Percentiles rank a stretch among this genome's conserved stretches.
Evolutionary conservation across 2,329 filamentous ascomycete genomes (phyloP).

Genomic region (Nemania serpens): DNA sequence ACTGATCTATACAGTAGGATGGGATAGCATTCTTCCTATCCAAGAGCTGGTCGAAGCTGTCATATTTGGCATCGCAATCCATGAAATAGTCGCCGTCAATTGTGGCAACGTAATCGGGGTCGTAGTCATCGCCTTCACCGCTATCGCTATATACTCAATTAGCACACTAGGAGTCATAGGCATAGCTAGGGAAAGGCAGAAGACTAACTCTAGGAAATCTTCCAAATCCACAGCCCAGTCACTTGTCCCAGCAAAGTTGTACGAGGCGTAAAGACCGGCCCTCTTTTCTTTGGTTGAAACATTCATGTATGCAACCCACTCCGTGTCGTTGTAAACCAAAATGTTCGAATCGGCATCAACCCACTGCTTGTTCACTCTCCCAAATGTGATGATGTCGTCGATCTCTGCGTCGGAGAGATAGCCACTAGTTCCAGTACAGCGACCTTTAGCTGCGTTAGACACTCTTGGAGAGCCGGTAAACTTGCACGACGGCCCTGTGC

Average conservation of each 20-base stretch:
- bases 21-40: background rate
- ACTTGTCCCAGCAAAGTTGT: conserved; percentile 41
- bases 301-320: conserved; percentile 33
- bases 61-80: conserved; percentile 1
- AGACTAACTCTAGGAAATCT: conserved; percentile 27
- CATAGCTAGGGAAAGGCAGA: background rate
- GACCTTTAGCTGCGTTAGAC: conserved; percentile 40
- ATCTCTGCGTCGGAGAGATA: conserved; percentile 49
- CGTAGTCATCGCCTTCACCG: conserved; percentile 7
- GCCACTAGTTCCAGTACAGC: conserved; percentile 45
- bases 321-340: conserved; percentile 30
- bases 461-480: conserved; percentile 38
- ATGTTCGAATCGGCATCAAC: conserved; percentile 24
- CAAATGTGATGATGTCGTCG: conserved; percentile 35
- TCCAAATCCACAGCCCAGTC: conserved; percentile 46
- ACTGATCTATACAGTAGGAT: conserved; percentile 19
- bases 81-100: conserved; percentile 8
- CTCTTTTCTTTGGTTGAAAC: conserved; percentile 31
- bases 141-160: conserved; percentile 5
- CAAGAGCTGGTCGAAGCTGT: conserved; percentile 7
- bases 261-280: conserved; percentile 23
- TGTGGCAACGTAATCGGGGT: conserved; percentile 13
- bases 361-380: background rate
- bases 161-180: background rate
- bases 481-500: conserved; percentile 39